Evolutionary conservation across 2,329 filamentous ascomycete species (phyloP).

Genomic region (Stromatinia cepivora): DNA sequence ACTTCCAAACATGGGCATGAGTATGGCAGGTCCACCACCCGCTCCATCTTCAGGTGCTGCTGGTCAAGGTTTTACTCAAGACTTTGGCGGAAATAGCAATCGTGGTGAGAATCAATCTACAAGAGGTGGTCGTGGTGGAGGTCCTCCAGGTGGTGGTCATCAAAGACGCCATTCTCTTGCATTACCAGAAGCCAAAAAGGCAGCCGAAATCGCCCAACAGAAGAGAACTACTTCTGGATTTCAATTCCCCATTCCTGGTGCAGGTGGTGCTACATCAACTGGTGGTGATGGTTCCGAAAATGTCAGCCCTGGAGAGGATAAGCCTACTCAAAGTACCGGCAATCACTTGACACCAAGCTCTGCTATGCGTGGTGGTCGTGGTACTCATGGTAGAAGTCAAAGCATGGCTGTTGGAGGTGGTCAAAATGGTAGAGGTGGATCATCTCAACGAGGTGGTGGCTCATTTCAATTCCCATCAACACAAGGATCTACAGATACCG

Average conservation of each 20-base stretch:
- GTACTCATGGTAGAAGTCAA: slow-evolving; percentile 75
- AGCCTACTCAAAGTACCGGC: slow-evolving; percentile 33
- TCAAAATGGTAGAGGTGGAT: slow-evolving; percentile 65
- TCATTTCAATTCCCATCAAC: slow-evolving; percentile 69
- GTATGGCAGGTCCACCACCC: slow-evolving; percentile 65
- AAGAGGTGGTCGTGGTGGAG: slow-evolving; percentile 72
- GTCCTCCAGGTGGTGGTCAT: slow-evolving; percentile 72
- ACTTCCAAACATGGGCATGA: slow-evolving; percentile 84
- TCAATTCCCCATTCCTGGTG: slow-evolving; percentile 82
- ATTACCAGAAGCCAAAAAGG: slow-evolving; percentile 94
- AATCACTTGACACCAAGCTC: slow-evolving; percentile 31
- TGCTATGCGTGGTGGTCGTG: slow-evolving; percentile 52
- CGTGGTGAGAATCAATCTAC: slow-evolving; percentile 62
- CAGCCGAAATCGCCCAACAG: slow-evolving; percentile 93
- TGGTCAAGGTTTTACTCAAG: slow-evolving; percentile 74
- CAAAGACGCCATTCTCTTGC: slow-evolving; percentile 93
- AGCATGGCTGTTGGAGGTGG: slow-evolving; percentile 73
- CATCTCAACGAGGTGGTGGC: slow-evolving; percentile 62
- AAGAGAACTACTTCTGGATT: slow-evolving; percentile 93
- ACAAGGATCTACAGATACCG: slow-evolving; percentile 52
- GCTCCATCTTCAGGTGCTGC: slow-evolving; percentile 88
- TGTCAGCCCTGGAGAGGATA: slow-evolving; percentile 34
- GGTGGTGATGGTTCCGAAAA: slow-evolving; percentile 46
- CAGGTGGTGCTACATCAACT: slow-evolving; percentile 60
- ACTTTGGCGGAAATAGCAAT: slow-evolving; percentile 64